phyloP scores from a whole-genome alignment of 2,329 filamentous ascomycete genomes.

The Pseudogymnoascus sp. region DNA sequence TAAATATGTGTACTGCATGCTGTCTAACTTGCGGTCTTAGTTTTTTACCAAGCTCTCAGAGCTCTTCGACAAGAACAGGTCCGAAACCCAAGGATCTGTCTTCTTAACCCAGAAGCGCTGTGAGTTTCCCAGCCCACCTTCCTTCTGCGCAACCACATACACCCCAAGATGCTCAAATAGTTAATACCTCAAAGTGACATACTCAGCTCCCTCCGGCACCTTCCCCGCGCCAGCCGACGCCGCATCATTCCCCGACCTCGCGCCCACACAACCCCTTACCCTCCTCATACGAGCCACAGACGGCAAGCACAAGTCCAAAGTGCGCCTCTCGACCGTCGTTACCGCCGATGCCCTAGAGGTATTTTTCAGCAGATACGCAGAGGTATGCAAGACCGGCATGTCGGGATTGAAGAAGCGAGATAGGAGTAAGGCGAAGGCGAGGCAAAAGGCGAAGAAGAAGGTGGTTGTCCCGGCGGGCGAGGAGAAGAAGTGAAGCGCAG shows the following conservation, averaged over 20 bases:
- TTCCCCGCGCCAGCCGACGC: conserved; percentile 35
- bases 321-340: conserved; percentile 79
- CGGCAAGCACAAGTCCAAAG: conserved; percentile 55
- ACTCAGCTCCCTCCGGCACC: conserved; percentile 26
- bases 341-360: conserved; percentile 63
- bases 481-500: conserved; percentile 16
- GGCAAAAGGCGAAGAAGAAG: conserved; percentile 56
- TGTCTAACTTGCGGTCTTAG: conserved; percentile 32
- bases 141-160: conserved; percentile 14
- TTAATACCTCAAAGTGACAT: conserved; percentile 17
- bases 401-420: conserved; percentile 84
- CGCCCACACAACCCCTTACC: conserved; percentile 51
- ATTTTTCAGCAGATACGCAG: conserved; percentile 81
- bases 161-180: conserved; percentile 8
- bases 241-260: conserved; percentile 51
- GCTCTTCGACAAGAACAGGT: conserved; percentile 58
- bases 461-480: conserved; percentile 24
- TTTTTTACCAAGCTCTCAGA: conserved; percentile 63
- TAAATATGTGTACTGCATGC: neutral
- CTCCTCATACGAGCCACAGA: conserved; percentile 79
- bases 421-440: conserved; percentile 74
- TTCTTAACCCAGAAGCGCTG: conserved; percentile 70
- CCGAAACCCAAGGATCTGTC: conserved; percentile 64
- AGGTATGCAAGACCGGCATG: conserved; percentile 87
- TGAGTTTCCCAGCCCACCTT: conserved; percentile 31